Percentiles rank a stretch among this genome's conserved stretches.
phyloP scores from a whole-genome alignment of 2,329 filamentous ascomycete genomes.

The Camptophora hylomeconis region DNA sequence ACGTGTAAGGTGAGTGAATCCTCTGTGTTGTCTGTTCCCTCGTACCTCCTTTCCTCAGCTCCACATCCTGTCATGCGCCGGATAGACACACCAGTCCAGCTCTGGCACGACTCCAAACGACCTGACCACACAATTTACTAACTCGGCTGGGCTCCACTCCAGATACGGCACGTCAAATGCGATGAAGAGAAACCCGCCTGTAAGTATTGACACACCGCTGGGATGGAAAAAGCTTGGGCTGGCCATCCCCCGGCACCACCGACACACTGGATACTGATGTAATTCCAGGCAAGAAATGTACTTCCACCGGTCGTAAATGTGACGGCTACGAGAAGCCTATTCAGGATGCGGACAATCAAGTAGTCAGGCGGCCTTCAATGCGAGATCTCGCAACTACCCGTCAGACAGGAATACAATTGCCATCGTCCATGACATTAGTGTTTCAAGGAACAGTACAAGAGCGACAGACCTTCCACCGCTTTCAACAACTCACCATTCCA shows the following conservation, averaged over 20 bases:
- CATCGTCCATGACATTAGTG: slow-evolving; percentile 18
- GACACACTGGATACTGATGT: slow-evolving; percentile 10
- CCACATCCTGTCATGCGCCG: no score
- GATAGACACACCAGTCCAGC: no score
- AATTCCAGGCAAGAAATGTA: slow-evolving; percentile 39
- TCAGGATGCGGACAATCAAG: slow-evolving; percentile 8
- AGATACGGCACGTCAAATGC: slow-evolving; percentile 11
- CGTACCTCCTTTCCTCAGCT: slow-evolving; percentile 1
- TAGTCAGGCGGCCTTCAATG: slow-evolving; percentile 5
- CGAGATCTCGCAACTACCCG: slow-evolving; percentile 8
- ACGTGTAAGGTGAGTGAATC: slow-evolving; percentile 6
- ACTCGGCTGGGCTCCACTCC: no score
- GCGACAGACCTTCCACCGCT: slow-evolving; percentile 48
- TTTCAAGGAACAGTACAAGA: slow-evolving; percentile 41
- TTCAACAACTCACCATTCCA: slow-evolving; percentile 46
- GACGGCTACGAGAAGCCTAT: slow-evolving; percentile 40
- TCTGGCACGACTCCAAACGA: neutral
- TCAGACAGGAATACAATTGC: slow-evolving; percentile 2
- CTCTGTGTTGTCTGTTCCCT: neutral
- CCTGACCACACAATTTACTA: slow-evolving; percentile 1
- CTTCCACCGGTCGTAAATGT: slow-evolving; percentile 45
- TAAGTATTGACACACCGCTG: slow-evolving; percentile 6
- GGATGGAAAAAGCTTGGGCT: no score
- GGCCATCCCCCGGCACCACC: no score
- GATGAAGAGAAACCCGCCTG: slow-evolving; percentile 21